Conservation (phyloP, 306 rosid genomes). For the Ochetophila trinervis region DNA sequence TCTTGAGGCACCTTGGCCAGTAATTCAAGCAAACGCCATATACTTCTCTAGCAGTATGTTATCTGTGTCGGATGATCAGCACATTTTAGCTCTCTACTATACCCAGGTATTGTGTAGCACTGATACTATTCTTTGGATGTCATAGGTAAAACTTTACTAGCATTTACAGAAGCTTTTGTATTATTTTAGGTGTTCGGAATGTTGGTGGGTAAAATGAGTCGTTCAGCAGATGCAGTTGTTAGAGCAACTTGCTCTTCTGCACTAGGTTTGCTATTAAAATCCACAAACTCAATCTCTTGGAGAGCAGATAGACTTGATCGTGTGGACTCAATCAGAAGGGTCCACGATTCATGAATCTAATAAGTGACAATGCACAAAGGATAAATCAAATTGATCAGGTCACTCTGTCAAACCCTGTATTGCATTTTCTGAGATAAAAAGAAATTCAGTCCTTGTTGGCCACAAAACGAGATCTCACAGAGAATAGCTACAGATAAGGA, state of each 20-base stretch:
- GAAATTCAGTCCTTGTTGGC: background rate
- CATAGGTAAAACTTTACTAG: slow-evolving; percentile 5
- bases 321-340: slow-evolving; percentile 40
- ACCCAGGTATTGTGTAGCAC: slow-evolving; percentile 53
- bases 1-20: slow-evolving; percentile 95
- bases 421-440: background rate
- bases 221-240: slow-evolving; percentile 70
- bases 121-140: slow-evolving; percentile 16
- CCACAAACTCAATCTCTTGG: slow-evolving; percentile 59
- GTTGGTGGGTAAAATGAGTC: slow-evolving; percentile 75
- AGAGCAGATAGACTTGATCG: slow-evolving; percentile 48
- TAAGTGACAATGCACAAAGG: slow-evolving; percentile 16
- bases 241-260: slow-evolving; percentile 90
- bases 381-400: background rate
- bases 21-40: slow-evolving; percentile 90
- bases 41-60: slow-evolving; percentile 86
- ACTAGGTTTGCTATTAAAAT: slow-evolving; percentile 78
- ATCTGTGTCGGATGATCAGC: slow-evolving; percentile 66
- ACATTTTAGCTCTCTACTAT: slow-evolving; percentile 63
- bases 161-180: slow-evolving; percentile 22
- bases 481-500: background rate
- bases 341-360: slow-evolving; percentile 29
- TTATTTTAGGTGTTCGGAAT: slow-evolving; percentile 66
- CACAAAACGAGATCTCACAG: background rate
- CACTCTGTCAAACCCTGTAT: background rate